Percentiles rank a stretch among this genome's conserved stretches.
phyloP scores from a whole-genome alignment of 139 green algal species.

The Gonium pectorale region DNA sequence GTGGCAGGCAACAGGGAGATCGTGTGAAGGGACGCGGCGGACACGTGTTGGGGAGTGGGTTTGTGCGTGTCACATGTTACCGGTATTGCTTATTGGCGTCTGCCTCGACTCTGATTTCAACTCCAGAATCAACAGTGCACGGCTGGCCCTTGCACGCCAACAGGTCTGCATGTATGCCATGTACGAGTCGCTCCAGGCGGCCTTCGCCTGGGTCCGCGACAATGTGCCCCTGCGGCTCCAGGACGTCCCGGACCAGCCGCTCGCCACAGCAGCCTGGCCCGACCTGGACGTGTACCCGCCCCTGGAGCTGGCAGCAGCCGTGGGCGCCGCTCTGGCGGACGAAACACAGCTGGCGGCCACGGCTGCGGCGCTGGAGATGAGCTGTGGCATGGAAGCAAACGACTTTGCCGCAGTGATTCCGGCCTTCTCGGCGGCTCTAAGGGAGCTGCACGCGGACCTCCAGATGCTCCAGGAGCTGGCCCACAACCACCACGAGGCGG shows the following conservation, averaged over 20 bases:
- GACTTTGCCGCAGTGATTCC: neutral
- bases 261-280: neutral
- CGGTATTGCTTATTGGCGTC: neutral
- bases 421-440: neutral
- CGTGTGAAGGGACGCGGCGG: too few species aligned
- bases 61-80: neutral
- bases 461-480: too few species aligned
- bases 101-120: neutral
- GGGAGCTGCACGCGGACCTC: conserved; percentile 1
- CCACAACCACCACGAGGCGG: too few species aligned
- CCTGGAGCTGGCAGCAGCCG: neutral
- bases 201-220: conserved; percentile 3
- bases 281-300: neutral
- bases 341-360: neutral
- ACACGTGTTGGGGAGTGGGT: neutral
- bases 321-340: neutral
- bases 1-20: too few species aligned
- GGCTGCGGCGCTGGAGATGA: neutral
- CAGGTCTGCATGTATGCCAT: conserved; percentile 4
- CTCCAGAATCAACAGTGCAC: too few species aligned
- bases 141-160: too few species aligned
- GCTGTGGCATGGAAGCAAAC: neutral
- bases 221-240: neutral
- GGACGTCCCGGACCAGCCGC: conserved; percentile 2
- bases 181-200: neutral